Conservation (phyloP, 208 protist genomes). For the Leishmania tropica region DNA sequence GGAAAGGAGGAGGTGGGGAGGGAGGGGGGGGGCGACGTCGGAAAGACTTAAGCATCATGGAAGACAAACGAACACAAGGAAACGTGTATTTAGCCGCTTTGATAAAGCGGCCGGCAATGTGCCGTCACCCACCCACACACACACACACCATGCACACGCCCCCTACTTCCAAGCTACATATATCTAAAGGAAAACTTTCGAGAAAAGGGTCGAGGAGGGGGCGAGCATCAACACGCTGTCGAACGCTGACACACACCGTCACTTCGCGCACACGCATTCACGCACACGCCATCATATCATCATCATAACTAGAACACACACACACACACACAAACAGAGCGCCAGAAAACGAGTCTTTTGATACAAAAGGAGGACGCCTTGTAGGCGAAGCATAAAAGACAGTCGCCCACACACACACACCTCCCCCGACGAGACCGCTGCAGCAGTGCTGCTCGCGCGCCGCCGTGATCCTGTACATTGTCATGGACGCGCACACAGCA, state of each 20-base stretch:
- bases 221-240: not conserved
- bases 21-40: not conserved
- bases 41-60: not conserved
- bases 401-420: not conserved
- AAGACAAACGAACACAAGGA: not conserved
- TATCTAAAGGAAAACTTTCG: not conserved
- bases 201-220: not conserved
- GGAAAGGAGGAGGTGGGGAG: not conserved
- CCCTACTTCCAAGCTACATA: not conserved
- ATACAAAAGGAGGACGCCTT: not conserved
- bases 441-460: not conserved
- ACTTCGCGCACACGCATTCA: not conserved
- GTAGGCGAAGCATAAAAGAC: not conserved
- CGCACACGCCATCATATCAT: not conserved
- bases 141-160: not conserved
- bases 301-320: too few species aligned
- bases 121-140: not conserved
- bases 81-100: not conserved
- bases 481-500: not conserved
- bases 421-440: not conserved
- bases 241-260: not conserved
- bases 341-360: not conserved
- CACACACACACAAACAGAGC: not conserved
- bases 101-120: not conserved
- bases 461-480: not conserved